phyloP scores from a whole-genome alignment of 495 filamentous ascomycete genomes.

The Hypoxylon trugodes region DNA sequence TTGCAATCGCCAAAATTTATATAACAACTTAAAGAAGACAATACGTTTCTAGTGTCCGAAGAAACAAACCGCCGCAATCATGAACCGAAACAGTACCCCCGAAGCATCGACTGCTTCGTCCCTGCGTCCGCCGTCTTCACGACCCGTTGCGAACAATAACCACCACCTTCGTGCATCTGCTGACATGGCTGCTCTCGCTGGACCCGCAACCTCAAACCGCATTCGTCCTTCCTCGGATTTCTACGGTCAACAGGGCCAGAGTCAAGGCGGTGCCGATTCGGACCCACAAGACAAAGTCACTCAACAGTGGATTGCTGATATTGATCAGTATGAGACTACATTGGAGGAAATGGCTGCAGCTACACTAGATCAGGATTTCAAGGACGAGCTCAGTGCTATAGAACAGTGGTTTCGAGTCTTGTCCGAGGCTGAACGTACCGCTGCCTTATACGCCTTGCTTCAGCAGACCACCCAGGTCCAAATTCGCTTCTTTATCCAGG shows the following conservation, averaged over 20 bases:
- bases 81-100: constrained; percentile 97
- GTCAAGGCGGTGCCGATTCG: constrained; percentile 65
- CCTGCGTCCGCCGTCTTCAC: constrained; percentile 87
- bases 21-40: not conserved
- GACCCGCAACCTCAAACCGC: constrained; percentile 76
- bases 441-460: constrained; percentile 91
- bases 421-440: constrained; percentile 95
- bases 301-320: constrained; percentile 98
- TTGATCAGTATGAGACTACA: constrained; percentile 97
- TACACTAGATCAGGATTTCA: constrained; percentile 98
- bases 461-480: constrained; percentile 99
- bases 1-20: constrained; percentile 3
- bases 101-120: constrained; percentile 84
- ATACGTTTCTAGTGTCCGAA: constrained; percentile 21
- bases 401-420: constrained; percentile 99
- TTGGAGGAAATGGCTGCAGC: constrained; percentile 99
- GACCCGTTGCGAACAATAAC: constrained; percentile 72
- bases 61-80: constrained; percentile 53
- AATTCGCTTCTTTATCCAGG: constrained; percentile 98
- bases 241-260: constrained; percentile 78
- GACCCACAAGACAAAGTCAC: constrained; percentile 92
- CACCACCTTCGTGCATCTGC: constrained; percentile 94
- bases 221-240: constrained; percentile 97
- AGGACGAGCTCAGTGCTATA: constrained; percentile 97
- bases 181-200: constrained; percentile 89